phyloP scores from a whole-genome alignment of 23 red algal species.

The Agarophyton chilense region DNA sequence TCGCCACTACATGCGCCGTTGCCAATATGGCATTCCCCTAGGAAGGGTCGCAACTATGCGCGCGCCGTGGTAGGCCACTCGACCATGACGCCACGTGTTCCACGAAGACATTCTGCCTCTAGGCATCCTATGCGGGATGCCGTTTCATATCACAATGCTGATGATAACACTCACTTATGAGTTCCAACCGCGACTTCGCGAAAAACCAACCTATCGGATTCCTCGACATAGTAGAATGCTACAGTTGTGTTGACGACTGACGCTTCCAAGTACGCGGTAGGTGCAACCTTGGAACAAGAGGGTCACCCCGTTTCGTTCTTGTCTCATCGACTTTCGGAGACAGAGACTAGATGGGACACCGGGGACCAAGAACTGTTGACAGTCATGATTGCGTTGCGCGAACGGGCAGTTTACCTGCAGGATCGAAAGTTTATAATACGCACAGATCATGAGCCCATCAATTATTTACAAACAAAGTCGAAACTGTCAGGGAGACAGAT shows the following conservation, averaged over 20 bases:
- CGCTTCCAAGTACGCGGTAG: slow-evolving; percentile 18
- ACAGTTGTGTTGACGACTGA: slow-evolving; percentile 23
- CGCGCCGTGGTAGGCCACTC: too few relatives aligned
- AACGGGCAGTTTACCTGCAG: slow-evolving; percentile 47
- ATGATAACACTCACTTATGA: too few relatives aligned
- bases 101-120: too few relatives aligned
- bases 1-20: too few relatives aligned
- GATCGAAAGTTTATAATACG: slow-evolving; percentile 21
- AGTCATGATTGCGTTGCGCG: slow-evolving; percentile 23
- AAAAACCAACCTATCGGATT: too few relatives aligned
- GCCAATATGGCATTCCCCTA: too few relatives aligned
- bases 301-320: slow-evolving; percentile 39
- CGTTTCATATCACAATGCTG: too few relatives aligned
- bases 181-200: too few relatives aligned
- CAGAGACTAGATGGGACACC: slow-evolving; percentile 10
- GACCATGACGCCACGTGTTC: too few relatives aligned
- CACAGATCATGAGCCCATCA: slow-evolving; percentile 59
- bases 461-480: slow-evolving; percentile 38
- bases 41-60: too few relatives aligned
- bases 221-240: too few relatives aligned
- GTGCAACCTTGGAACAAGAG: slow-evolving; percentile 44
- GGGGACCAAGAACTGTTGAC: slow-evolving; percentile 7
- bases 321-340: slow-evolving; percentile 19
- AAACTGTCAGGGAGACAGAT: slow-evolving; percentile 43
- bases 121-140: too few relatives aligned